Evolutionary conservation across 2,329 filamentous ascomycete genomes (phyloP).

Genomic region (Xylaria sp.): DNA sequence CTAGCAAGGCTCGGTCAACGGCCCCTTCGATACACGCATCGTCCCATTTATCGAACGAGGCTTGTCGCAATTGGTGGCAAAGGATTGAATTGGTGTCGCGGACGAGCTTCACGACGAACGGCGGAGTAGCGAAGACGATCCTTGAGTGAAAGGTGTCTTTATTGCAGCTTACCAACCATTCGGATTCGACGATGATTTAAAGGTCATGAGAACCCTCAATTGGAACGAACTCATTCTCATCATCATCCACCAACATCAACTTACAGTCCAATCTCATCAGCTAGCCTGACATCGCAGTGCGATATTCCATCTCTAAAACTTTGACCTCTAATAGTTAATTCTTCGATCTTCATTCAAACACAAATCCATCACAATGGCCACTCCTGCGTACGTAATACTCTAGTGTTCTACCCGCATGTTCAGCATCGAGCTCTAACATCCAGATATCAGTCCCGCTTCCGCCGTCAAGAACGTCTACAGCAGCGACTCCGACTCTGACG

Average conservation of each 20-base stretch:
- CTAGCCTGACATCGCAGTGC: conserved; percentile 30
- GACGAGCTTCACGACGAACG: conserved; percentile 18
- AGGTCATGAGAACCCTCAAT: conserved; percentile 26
- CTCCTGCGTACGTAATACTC: conserved; percentile 34
- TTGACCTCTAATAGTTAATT: conserved; percentile 8
- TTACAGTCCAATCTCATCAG: conserved; percentile 29
- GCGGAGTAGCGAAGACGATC: background rate
- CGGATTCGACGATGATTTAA: conserved; percentile 19
- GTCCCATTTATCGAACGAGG: conserved; percentile 40
- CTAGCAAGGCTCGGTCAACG: background rate
- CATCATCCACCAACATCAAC: conserved; percentile 5
- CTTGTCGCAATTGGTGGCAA: conserved; percentile 26
- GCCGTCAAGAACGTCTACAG: conserved; percentile 41
- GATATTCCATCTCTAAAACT: conserved; percentile 6
- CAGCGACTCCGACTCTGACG: conserved; percentile 47
- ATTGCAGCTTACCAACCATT: conserved; percentile 3
- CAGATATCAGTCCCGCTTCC: conserved; percentile 27
- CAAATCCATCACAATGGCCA: conserved; percentile 36
- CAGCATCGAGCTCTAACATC: conserved; percentile 22
- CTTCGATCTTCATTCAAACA: conserved; percentile 18
- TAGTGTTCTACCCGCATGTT: background rate
- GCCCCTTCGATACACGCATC: conserved; percentile 24
- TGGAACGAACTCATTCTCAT: background rate
- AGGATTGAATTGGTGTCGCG: conserved; percentile 31
- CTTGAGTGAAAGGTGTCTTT: background rate